phyloP scores from a whole-genome alignment of 2,329 filamentous ascomycete genomes.

The Fusarium sp. region DNA sequence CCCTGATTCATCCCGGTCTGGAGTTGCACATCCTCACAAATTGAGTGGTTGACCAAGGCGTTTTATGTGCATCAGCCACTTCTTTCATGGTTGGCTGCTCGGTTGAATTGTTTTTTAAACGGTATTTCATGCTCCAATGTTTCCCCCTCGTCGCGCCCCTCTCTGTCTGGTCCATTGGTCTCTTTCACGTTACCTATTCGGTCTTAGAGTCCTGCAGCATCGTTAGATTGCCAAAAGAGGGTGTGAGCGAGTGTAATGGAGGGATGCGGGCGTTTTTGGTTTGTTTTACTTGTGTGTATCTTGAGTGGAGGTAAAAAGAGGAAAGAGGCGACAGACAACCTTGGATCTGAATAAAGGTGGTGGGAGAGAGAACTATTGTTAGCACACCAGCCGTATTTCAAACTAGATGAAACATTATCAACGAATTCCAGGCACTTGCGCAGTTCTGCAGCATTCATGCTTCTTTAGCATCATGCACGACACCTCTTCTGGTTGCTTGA shows the following conservation, averaged over 20 bases:
- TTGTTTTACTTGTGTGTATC: conserved; percentile 17
- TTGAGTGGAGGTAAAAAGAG: conserved; percentile 15
- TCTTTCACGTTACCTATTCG: conserved; percentile 10
- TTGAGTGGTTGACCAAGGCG: conserved; percentile 26
- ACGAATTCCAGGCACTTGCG: background rate
- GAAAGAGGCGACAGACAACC: conserved; percentile 25
- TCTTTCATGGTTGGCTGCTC: conserved; percentile 16
- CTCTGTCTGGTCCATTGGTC: conserved; percentile 1
- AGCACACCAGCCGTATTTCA: background rate
- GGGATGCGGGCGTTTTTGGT: conserved; percentile 23
- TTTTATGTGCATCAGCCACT: conserved; percentile 33
- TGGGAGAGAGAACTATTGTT: conserved; percentile 6
- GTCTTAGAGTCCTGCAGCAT: conserved; percentile 21
- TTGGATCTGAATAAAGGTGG: background rate
- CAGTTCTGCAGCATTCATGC: background rate
- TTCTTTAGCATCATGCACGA: conserved; percentile 7
- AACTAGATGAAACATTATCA: conserved; percentile 9
- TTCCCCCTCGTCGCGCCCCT: background rate
- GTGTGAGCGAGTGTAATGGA: conserved; percentile 11
- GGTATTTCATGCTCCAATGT: background rate
- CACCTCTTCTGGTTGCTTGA: conserved; percentile 2
- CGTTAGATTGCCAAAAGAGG: conserved; percentile 27
- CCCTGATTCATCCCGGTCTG: background rate
- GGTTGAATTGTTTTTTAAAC: conserved; percentile 4
- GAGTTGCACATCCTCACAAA: background rate